phyloP scores from a whole-genome alignment of 2,329 filamentous ascomycete species.

The Sphaceloma murrayae region DNA sequence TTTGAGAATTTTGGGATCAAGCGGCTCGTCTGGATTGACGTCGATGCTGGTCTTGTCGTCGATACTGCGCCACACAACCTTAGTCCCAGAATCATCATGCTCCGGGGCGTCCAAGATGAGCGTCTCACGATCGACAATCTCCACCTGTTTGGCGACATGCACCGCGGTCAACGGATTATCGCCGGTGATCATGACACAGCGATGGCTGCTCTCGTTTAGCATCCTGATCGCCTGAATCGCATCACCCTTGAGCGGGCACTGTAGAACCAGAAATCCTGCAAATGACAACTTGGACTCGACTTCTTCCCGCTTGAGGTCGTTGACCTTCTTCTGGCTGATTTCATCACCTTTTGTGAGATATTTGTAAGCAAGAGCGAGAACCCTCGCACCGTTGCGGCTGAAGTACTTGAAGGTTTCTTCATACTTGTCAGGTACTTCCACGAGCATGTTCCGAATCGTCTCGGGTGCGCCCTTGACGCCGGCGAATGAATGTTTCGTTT shows the following conservation, averaged over 20 bases:
- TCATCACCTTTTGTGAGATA: slow-evolving; percentile 74
- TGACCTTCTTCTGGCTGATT: slow-evolving; percentile 73
- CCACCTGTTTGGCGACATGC: slow-evolving; percentile 88
- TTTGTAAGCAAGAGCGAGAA: slow-evolving; percentile 89
- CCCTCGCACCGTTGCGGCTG: slow-evolving; percentile 87
- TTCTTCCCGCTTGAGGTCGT: slow-evolving; percentile 86
- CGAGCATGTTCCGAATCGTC: slow-evolving; percentile 89
- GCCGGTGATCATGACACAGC: slow-evolving; percentile 97
- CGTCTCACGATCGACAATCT: slow-evolving; percentile 93
- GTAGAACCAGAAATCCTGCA: slow-evolving; percentile 89
- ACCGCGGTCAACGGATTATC: slow-evolving; percentile 96
- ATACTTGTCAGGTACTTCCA: slow-evolving; percentile 72
- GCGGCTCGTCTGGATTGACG: slow-evolving; percentile 70
- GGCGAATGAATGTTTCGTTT: slow-evolving; percentile 76
- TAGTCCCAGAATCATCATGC: slow-evolving; percentile 68
- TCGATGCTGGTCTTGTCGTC: slow-evolving; percentile 81
- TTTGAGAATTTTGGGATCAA: slow-evolving; percentile 71
- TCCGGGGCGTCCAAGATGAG: slow-evolving; percentile 93
- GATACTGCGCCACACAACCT: slow-evolving; percentile 86
- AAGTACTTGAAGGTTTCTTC: slow-evolving; percentile 99
- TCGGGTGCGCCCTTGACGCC: slow-evolving; percentile 95
- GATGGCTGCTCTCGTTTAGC: slow-evolving; percentile 97
- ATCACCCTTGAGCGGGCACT: slow-evolving; percentile 93
- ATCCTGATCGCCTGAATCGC: slow-evolving; percentile 89
- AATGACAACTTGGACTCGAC: slow-evolving; percentile 79